Percentiles rank a stretch among this genome's conserved stretches.
Conservation (phyloP, 306 rosid genomes). For the Sicyos edulis region DNA sequence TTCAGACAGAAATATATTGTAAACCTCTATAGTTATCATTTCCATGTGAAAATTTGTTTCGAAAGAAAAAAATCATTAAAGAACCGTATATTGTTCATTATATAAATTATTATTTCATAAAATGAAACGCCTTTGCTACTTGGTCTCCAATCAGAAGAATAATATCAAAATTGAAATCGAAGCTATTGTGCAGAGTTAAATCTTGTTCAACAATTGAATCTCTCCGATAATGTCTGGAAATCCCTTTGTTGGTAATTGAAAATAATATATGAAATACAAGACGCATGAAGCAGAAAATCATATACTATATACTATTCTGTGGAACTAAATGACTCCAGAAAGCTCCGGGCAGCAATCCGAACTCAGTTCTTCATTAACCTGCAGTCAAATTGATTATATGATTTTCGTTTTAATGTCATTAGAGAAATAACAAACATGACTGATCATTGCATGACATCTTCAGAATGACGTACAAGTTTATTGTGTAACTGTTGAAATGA, state of each 20-base stretch:
- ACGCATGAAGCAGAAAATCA: conserved; percentile 17
- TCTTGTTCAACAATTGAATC: too few relatives aligned
- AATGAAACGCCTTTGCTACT: neutral
- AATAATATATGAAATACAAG: conserved; percentile 17
- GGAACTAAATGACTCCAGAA: conserved; percentile 36
- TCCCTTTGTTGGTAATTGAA: conserved; percentile 8
- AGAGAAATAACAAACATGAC: neutral
- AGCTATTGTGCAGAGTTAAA: too few relatives aligned
- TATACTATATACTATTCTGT: conserved; percentile 19
- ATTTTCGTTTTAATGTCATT: conserved; percentile 3
- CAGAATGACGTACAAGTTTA: conserved; percentile 12
- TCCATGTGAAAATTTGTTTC: neutral
- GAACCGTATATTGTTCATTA: neutral
- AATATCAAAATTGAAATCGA: neutral
- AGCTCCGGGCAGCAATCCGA: conserved; percentile 50
- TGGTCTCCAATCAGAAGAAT: neutral
- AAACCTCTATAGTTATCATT: neutral
- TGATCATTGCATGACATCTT: neutral
- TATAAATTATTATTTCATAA: neutral
- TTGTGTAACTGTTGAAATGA: conserved; percentile 15
- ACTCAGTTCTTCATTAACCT: conserved; percentile 49
- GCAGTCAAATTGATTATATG: conserved; percentile 1
- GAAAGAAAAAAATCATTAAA: too few relatives aligned
- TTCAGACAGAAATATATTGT: neutral
- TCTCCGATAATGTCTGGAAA: too few relatives aligned